Conservation (phyloP, 1,139 yeast genomes). For the Casaregolazyma suthepensis region DNA sequence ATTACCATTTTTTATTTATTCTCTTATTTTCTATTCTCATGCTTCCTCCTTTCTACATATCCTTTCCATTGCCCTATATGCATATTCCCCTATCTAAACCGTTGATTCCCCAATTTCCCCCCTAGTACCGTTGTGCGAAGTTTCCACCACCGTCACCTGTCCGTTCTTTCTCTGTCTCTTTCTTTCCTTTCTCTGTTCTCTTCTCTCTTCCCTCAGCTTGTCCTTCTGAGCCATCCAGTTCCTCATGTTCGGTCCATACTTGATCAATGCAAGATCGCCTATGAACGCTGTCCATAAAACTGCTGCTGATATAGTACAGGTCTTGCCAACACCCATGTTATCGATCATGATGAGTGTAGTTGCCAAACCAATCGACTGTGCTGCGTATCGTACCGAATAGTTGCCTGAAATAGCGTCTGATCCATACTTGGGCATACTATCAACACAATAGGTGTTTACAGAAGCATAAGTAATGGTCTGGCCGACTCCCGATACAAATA, state of each 20-base stretch:
- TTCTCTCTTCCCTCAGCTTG: not conserved
- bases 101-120: not conserved
- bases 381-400: conserved; percentile 44
- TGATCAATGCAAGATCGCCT: conserved; percentile 10
- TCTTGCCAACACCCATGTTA: conserved; percentile 49
- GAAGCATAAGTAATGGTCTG: conserved; percentile 49
- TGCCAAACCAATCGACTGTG: conserved; percentile 47
- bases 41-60: not conserved
- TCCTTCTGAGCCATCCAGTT: conserved; percentile 9
- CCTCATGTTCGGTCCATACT: conserved; percentile 12
- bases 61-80: not conserved
- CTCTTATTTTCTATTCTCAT: no score
- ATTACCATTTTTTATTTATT: no score
- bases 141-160: not conserved
- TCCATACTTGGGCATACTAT: conserved; percentile 46
- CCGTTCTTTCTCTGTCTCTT: not conserved
- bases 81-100: not conserved
- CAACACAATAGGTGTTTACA: conserved; percentile 50
- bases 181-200: not conserved
- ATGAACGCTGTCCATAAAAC: conserved; percentile 23
- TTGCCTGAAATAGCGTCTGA: conserved; percentile 52
- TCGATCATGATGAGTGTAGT: conserved; percentile 42
- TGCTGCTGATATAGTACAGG: conserved; percentile 40
- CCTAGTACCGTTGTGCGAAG: not conserved
- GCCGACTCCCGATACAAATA: conserved; percentile 44